Conservation (phyloP, 148 eudicot genomes). For the Silene uniflora region DNA sequence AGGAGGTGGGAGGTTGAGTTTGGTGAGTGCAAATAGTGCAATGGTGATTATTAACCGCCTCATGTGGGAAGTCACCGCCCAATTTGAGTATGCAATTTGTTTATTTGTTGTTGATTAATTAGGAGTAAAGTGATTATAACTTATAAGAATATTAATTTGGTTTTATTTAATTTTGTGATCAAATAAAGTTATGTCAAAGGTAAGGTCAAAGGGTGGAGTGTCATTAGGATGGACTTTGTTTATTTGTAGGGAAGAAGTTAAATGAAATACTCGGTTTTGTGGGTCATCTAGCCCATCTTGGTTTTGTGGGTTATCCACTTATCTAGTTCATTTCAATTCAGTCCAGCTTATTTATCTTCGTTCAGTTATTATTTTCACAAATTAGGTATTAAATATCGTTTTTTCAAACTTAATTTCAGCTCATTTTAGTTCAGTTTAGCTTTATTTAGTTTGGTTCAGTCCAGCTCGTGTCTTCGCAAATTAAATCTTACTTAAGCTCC, state of each 20-base stretch:
- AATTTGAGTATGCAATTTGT: neutral
- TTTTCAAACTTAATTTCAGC: too few relatives aligned
- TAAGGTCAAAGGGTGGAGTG: neutral
- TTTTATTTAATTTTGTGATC: neutral
- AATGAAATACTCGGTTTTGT: neutral
- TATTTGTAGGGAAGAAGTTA: neutral
- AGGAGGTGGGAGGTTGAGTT: neutral
- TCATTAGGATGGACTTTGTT: neutral
- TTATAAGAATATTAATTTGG: neutral
- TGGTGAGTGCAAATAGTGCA: constrained; percentile 13
- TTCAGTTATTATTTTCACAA: too few relatives aligned
- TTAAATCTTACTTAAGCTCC: too few relatives aligned
- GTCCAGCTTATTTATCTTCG: too few relatives aligned
- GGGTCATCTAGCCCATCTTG: neutral
- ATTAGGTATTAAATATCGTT: too few relatives aligned
- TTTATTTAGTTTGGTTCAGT: too few relatives aligned
- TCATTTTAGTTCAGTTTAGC: too few relatives aligned
- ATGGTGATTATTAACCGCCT: constrained; percentile 1
- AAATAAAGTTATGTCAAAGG: constrained; percentile 10
- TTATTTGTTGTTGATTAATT: neutral
- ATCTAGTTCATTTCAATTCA: too few relatives aligned
- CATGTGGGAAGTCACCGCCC: constrained; percentile 32
- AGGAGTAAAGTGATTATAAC: neutral
- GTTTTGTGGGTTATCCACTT: too few relatives aligned
- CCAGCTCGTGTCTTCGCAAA: too few relatives aligned